Evolutionary conservation across 148 eudicot genomes (phyloP), one percentile per base, ranked within the genome.

Genomic region (Suaeda aralocaspica): DNA sequence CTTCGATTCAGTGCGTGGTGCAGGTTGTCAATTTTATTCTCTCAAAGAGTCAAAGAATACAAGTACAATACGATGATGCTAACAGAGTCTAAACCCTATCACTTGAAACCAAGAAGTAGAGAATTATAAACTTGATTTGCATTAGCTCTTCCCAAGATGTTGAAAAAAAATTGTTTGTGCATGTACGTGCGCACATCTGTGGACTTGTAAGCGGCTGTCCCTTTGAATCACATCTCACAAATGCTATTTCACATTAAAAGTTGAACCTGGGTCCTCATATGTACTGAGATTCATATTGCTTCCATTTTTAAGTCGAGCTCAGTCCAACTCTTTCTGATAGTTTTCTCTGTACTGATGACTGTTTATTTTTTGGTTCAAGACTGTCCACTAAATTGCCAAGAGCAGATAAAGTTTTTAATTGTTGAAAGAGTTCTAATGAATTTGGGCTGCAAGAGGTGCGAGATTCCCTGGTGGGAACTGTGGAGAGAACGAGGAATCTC

Each of bases 1-100:
- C 79, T 89, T 12, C 87, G 91, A 87, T 89, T 89, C 75, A 89
- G 95, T 73, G 95, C 95, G 51, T 83, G 81, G 66, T 89, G 91
- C 85, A 87, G 95, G 94, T 86, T 67, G 80, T 51, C 34, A 21
- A 34, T 69, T 49, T n/a, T 30, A 28, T 59, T 50, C 34, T n/a
- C 42, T 70, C 46, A 56, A 21, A 29, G n/a, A n/a, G n/a, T n/a
- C n/a, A n/a, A n/a, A n/a, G 25, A 15, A 48, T 62, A 64, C 10
- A 53, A 64, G 24, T 26, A 46, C 19, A 30, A 16, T 42, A 16
- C 15, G 42, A 59, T 70, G 28, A 22, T 33, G 1, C 33, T 51
- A 21, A 36, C 29, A 53, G 13, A 56, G 14, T 28, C 41, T 66
- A 30, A 14, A 26, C 52, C 21, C 12, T 66, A 46, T 66, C 18